Evolutionary conservation across 768 basidiomycete genomes (phyloP), one percentile per base, ranked within the genome.

Genomic region (Pholiota conissans): DNA sequence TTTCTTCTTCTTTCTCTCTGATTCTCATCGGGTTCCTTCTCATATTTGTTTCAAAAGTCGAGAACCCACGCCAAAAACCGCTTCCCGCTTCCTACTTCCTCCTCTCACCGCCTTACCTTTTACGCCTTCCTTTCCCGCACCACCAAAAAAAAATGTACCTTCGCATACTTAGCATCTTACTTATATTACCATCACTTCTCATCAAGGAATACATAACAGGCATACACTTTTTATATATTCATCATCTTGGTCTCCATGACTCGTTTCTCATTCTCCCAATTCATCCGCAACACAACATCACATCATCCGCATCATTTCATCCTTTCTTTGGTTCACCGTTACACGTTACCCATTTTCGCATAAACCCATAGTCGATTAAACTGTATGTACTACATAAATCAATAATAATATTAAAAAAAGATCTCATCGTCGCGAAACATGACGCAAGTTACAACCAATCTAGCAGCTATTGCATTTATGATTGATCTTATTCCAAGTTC

Each of bases 81-180:
- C 32, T 48, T 13, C 6, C 30, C 13, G 30, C 13, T 32, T 32
- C 30, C 30, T 13, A 32, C 7, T 6, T 32, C 52, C 14, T 55
- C 34, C 18, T 59, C 34, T 57, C 46, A 35, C 28, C 29, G 16
- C 27, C 20, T 34, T 18, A 40, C 28, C 29, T 56, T 56, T 32
- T 29, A 49, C 42, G 29, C 48, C 27, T 47, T n/a, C 40, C n/a
- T 40, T 30, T 47, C 54, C 27, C 22, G 13, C 30, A 32, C 30
- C 13, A 13, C 30, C 35, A 37, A 40, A 42, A 55, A 55, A 60
- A 54, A 64, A 64, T 64, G 60, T 64, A 63, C 57, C 53, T 56
- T 32, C 30, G 30, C 30, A 32, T 54, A 63, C 53, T 42, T 55
- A 40, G 48, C 56, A 54, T 59, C 51, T 59, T 59, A 57, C 57